Evolutionary conservation across 768 basidiomycete species (phyloP).

Genomic region (Suillus placidus): DNA sequence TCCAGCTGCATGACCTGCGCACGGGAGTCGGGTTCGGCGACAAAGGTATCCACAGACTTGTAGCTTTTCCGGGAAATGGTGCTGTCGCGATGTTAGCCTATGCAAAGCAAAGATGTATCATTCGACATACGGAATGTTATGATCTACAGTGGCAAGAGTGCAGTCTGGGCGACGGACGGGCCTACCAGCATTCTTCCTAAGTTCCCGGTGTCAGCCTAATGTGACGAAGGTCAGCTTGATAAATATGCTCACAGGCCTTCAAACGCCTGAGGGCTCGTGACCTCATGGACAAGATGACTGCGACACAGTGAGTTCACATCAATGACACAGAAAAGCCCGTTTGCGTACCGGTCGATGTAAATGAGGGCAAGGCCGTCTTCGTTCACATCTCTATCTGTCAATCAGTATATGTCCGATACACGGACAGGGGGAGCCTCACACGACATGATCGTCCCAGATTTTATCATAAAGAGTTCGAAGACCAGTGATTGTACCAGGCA

Average conservation of each 20-base stretch:
- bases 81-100: conserved; percentile 37
- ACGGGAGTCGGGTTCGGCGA: conserved; percentile 82
- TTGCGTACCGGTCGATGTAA: conserved; percentile 75
- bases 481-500: conserved; percentile 57
- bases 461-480: conserved; percentile 97
- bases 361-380: conserved; percentile 79
- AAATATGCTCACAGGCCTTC: conserved; percentile 68
- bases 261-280: conserved; percentile 93
- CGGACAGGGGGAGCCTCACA: conserved; percentile 50
- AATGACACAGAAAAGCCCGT: neutral
- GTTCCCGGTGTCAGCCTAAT: conserved; percentile 15
- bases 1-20: conserved; percentile 83
- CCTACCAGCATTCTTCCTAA: conserved; percentile 71
- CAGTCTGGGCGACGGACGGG: conserved; percentile 84
- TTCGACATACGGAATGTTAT: conserved; percentile 77
- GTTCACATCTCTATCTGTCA: conserved; percentile 57
- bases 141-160: conserved; percentile 87
- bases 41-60: conserved; percentile 70
- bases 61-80: conserved; percentile 77
- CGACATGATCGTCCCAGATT: conserved; percentile 96
- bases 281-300: conserved; percentile 80
- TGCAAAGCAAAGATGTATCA: conserved; percentile 2
- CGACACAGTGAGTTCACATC: neutral
- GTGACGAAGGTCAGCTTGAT: conserved; percentile 3
- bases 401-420: conserved; percentile 18